These are phyloP conservation scores for Boletus sp. DNA, from an alignment of 768 basidiomycete genomes.

Conservation along the genomic window DNA sequence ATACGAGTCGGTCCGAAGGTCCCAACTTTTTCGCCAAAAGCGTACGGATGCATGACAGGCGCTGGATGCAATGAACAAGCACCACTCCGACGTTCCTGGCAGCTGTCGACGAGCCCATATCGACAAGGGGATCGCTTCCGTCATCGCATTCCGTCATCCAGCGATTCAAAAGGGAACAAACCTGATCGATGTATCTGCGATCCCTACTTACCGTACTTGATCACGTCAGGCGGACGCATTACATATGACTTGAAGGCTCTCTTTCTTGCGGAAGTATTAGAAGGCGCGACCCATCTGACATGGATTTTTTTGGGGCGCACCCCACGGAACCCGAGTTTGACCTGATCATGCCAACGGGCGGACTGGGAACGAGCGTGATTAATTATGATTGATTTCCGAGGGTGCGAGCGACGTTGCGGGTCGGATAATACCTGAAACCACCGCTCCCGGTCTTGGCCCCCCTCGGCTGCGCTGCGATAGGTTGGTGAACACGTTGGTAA, in stretches of 20 bases:
- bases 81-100: constrained; percentile 12
- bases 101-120: background rate
- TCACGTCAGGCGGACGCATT: background rate
- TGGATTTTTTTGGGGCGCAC: background rate
- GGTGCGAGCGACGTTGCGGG: no score
- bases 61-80: background rate
- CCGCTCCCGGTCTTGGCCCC: no score
- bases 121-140: background rate
- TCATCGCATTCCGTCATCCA: constrained; percentile 22
- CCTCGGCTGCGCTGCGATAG: background rate
- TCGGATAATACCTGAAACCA: no score
- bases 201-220: background rate
- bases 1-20: constrained; percentile 9
- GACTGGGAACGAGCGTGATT: no score
- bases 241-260: background rate
- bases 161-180: background rate
- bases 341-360: background rate
- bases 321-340: background rate
- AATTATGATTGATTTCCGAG: no score
- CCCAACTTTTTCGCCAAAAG: background rate
- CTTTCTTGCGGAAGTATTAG: constrained; percentile 14
- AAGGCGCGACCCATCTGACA: background rate
- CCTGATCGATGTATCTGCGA: constrained; percentile 14
- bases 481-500: constrained; percentile 1
- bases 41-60: no score